Percentiles rank a stretch among this genome's conserved stretches.
Conservation (phyloP, 768 basidiomycete species). For the Phlebiopsis gigantea region DNA sequence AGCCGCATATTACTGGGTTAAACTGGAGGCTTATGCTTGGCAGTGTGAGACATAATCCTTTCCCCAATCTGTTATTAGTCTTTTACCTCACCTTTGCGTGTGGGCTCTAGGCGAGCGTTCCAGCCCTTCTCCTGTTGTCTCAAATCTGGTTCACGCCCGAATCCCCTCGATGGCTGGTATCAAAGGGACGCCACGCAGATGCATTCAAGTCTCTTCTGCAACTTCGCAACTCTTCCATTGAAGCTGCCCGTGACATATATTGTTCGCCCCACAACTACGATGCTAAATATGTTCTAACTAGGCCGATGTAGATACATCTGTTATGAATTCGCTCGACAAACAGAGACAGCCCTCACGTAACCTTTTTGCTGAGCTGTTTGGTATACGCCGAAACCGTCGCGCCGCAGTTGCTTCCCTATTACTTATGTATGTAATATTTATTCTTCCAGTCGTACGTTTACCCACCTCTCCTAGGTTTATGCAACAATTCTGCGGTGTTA, state of each 20-base stretch:
- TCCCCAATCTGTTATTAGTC: no score
- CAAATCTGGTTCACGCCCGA: constrained; percentile 51
- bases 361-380: constrained; percentile 47
- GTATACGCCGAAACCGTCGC: constrained; percentile 66
- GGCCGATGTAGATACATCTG: constrained; percentile 47
- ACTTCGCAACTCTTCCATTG: constrained; percentile 62
- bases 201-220: constrained; percentile 59
- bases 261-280: constrained; percentile 64
- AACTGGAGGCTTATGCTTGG: constrained; percentile 82
- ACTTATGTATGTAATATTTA: no score
- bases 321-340: not conserved
- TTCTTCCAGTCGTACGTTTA: no score
- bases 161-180: constrained; percentile 84
- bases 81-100: not conserved
- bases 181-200: constrained; percentile 63
- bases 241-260: constrained; percentile 79
- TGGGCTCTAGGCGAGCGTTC: constrained; percentile 31
- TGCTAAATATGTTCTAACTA: constrained; percentile 52
- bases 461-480: no score
- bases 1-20: constrained; percentile 46
- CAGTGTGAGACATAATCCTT: constrained; percentile 50
- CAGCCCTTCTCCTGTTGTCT: constrained; percentile 33
- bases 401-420: constrained; percentile 53
- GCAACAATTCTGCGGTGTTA: constrained; percentile 84
- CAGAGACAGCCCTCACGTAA: constrained; percentile 13